Percentiles rank a stretch among this genome's conserved stretches.
phyloP scores from a whole-genome alignment of 202 grass and related monocot species.

The Brachypodium distachyon region DNA sequence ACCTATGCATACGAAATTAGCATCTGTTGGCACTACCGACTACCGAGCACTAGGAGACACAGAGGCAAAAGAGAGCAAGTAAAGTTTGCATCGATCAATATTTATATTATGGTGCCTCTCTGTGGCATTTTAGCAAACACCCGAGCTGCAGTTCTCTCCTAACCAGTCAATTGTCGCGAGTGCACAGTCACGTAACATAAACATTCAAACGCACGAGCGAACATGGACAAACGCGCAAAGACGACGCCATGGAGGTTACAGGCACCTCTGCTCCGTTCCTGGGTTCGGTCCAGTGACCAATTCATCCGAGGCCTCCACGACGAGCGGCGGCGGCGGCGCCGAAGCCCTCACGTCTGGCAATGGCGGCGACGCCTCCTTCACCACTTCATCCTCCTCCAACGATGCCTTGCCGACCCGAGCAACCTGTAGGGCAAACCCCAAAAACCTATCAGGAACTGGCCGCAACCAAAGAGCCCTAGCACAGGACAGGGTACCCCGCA shows the following conservation, averaged over 20 bases:
- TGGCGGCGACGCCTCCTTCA: conserved; percentile 13
- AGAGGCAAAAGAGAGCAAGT: background rate
- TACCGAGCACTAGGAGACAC: background rate
- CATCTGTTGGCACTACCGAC: background rate
- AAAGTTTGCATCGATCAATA: background rate
- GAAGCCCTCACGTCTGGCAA: background rate
- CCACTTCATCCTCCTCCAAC: background rate
- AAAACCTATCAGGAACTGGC: conserved; percentile 5
- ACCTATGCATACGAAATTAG: background rate
- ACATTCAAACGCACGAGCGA: background rate
- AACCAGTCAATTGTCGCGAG: background rate
- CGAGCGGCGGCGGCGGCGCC: background rate
- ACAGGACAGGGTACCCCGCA: background rate
- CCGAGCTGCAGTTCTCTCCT: background rate
- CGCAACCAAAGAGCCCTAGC: background rate
- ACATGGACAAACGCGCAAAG: background rate
- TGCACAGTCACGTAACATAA: background rate
- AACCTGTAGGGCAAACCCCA: conserved; percentile 14
- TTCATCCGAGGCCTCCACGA: background rate
- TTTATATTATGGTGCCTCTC: background rate
- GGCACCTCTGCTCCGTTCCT: conserved; percentile 19
- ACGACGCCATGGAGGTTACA: background rate
- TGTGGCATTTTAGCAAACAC: conserved; percentile 14
- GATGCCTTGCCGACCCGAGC: background rate
- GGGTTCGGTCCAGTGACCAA: background rate